Percentiles rank a stretch among this genome's conserved stretches.
These are phyloP conservation scores for Erythrophleum fordii DNA, from an alignment of 306 rosid species.

Conservation along the genomic window DNA sequence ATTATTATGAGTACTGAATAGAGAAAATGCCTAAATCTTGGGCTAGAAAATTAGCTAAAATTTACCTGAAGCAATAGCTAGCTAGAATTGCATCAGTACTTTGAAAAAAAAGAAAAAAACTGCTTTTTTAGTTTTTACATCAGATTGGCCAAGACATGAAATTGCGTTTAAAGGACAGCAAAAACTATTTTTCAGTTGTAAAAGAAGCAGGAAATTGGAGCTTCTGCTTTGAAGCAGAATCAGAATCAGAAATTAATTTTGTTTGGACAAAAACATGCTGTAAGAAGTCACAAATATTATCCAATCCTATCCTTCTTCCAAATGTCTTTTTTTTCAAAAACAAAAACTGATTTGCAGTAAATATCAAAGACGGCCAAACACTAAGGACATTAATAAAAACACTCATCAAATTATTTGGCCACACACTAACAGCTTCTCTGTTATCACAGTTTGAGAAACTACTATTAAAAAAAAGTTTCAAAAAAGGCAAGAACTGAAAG, in stretches of 20 bases:
- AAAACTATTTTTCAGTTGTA: background rate
- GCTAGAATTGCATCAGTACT: too few species aligned
- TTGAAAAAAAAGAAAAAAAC: too few species aligned
- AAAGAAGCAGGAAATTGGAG: background rate
- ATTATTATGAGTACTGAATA: background rate
- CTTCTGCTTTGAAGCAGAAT: background rate
- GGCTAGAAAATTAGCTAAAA: background rate
- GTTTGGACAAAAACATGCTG: background rate
- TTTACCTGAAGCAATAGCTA: too few species aligned
- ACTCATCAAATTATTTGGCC: background rate
- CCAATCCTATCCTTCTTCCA: background rate
- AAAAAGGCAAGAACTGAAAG: background rate
- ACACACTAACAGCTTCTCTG: background rate
- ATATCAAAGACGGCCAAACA: too few species aligned
- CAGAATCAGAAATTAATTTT: too few species aligned
- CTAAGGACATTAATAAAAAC: background rate
- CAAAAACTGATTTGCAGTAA: too few species aligned
- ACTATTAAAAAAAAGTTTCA: background rate
- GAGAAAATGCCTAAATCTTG: background rate
- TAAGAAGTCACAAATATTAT: background rate
- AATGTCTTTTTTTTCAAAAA: background rate
- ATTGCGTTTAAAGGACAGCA: background rate
- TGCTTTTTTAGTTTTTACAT: background rate
- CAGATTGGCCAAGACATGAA: background rate
- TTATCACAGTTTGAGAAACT: background rate